Evolutionary conservation across 306 rosid species (phyloP).

Genomic region (Cucumis sativus): DNA sequence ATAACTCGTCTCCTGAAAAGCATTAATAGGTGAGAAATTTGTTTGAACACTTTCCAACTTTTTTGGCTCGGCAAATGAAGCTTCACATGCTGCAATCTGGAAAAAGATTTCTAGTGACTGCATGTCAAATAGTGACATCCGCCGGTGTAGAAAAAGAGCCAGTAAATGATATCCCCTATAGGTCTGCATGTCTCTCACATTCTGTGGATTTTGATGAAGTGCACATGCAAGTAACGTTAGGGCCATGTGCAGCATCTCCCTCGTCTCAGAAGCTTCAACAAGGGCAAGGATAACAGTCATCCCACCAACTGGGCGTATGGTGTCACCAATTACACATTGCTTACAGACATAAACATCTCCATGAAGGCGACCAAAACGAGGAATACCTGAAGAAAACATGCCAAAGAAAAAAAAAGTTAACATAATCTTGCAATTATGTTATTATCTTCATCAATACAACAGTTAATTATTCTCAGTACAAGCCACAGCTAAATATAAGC

Average conservation of each 20-base stretch:
- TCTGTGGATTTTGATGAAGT: conserved; percentile 90
- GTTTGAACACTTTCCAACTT: conserved; percentile 43
- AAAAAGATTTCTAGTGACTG: conserved; percentile 93
- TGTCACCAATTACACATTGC: conserved; percentile 83
- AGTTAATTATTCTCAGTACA: background rate
- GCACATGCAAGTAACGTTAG: conserved; percentile 74
- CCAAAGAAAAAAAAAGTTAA: conserved; percentile 12
- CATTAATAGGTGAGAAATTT: conserved; percentile 42
- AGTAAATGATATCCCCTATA: conserved; percentile 95
- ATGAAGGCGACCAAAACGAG: conserved; percentile 95
- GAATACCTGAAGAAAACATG: conserved; percentile 58
- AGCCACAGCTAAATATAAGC: background rate
- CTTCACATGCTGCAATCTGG: conserved; percentile 98
- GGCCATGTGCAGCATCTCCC: conserved; percentile 97
- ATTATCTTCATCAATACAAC: background rate
- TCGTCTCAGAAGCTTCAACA: conserved; percentile 93
- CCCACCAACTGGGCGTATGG: conserved; percentile 81
- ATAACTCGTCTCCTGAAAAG: conserved; percentile 52
- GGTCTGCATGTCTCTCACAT: conserved; percentile 86
- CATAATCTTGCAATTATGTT: background rate
- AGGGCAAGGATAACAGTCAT: conserved; percentile 80
- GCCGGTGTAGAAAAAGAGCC: conserved; percentile 77
- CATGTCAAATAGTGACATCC: conserved; percentile 93
- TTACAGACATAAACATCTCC: conserved; percentile 77
- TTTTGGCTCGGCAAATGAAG: conserved; percentile 96